Evolutionary conservation across 805 yeast species (phyloP).

Genomic region (Saccharomycopsis microspora): DNA sequence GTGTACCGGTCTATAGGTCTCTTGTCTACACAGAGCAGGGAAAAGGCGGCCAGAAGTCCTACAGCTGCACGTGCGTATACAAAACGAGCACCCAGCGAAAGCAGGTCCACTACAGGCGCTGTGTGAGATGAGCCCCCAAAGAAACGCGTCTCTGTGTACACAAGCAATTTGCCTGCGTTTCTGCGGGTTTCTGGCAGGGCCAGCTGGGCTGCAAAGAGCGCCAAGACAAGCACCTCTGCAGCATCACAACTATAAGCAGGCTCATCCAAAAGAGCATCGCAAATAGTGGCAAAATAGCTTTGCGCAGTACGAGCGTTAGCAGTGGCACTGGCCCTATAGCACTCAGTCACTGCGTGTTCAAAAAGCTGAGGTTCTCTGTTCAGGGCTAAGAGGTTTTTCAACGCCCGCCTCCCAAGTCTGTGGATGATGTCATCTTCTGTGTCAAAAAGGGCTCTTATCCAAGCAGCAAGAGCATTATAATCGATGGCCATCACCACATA

Average conservation of each 20-base stretch:
- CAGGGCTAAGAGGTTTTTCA: constrained; percentile 48
- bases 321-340: constrained; percentile 21
- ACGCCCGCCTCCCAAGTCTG: constrained; percentile 57
- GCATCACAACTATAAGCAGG: constrained; percentile 39
- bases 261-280: constrained; percentile 46
- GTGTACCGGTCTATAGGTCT: constrained; percentile 49
- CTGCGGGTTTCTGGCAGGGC: constrained; percentile 56
- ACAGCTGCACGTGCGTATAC: constrained; percentile 82
- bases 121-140: constrained; percentile 26
- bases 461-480: constrained; percentile 50
- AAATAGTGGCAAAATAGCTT: constrained; percentile 61
- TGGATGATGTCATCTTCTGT: constrained; percentile 38
- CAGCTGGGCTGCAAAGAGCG: constrained; percentile 70
- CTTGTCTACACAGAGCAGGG: constrained; percentile 24
- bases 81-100: constrained; percentile 65
- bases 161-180: constrained; percentile 62
- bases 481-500: constrained; percentile 57
- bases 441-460: constrained; percentile 67
- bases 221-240: constrained; percentile 61
- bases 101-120: constrained; percentile 31
- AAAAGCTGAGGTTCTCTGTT: constrained; percentile 47
- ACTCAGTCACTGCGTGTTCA: constrained; percentile 50
- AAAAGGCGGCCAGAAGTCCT: constrained; percentile 66
- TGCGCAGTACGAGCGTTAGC: constrained; percentile 30
- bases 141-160: constrained; percentile 48